phyloP scores from a whole-genome alignment of 768 basidiomycete species.

The Hebeloma cylindrosporum region DNA sequence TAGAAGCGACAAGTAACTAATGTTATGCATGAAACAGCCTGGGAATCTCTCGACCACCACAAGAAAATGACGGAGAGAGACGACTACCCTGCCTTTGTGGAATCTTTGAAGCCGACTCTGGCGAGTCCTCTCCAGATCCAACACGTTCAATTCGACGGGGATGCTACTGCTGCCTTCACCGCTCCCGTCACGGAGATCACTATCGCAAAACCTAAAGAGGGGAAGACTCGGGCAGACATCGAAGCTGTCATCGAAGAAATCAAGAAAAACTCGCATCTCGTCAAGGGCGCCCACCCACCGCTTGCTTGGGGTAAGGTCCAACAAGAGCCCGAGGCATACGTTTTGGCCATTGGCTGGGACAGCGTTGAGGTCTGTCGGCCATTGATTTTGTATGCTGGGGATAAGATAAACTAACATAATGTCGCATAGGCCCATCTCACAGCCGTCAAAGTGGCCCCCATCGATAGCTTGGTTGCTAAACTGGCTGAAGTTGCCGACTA shows the following conservation, averaged over 20 bases:
- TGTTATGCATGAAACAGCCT: not conserved
- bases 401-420: no score
- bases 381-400: no score
- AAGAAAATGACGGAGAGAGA: not conserved
- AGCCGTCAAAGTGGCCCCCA: no score
- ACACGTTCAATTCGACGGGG: not conserved
- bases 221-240: not conserved
- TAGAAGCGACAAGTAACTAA: not conserved
- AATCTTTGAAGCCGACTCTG: not conserved
- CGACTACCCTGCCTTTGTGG: not conserved
- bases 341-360: no score
- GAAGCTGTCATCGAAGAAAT: not conserved
- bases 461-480: no score
- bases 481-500: no score
- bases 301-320: not conserved
- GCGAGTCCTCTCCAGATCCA: not conserved
- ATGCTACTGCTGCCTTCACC: slow-evolving; percentile 1
- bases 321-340: no score
- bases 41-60: not conserved
- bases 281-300: not conserved
- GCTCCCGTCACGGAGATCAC: not conserved
- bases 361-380: not conserved
- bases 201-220: slow-evolving; percentile 1
- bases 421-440: no score
- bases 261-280: not conserved